Base-by-base conservation (phyloP, 75 land plant species). In the Gnetum montanum region DNA sequence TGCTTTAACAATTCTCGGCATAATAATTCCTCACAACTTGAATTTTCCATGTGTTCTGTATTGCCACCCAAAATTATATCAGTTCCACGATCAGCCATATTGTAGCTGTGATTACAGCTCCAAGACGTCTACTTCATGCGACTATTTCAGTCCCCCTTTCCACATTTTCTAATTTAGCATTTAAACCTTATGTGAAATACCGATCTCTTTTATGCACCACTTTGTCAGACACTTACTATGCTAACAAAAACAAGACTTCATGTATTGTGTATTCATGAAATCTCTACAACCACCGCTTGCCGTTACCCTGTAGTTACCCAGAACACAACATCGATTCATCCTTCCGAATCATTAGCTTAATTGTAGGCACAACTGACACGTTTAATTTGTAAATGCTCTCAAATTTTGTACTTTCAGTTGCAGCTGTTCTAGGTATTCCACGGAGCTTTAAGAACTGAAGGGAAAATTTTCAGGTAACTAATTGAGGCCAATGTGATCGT, bases 381-480 rank as follows among this genome's bases (percentile, higher is more conserved):
- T 77, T 86, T 34, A 92, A 72, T 65, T 84, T 92, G 71, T 92
- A 92, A 18, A 92, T 93, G 40, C 81, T 87, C 58, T 87, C 93
- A 77, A 93, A 93, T 63, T 93, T 93, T 36, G 83, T 51, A 43
- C 77, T 71, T 54, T 93, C 98, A 47, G 98, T 93, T 37, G 93
- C 98, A 60, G 93, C 93, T 35, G 98, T 93, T 38, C 98, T 89
- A 62, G 98, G 86, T 93, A 93, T 93, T 43, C 98, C 98, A 68
- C 98, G 87, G 22, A 93, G 84, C 70, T 86, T 93, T 34, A 88
- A 89, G 43, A 88, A 93, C 98, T 93, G 82, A 93, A 15, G 87
- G 76, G 50, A 93, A 93, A 71, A 93, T 87, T 62, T 87, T 87
- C 47, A 87, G 98, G 57, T 93, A 93, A 59, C 98, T 93, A 25